These are phyloP conservation scores for Xylariomycetidae sp. DNA, from an alignment of 2,329 filamentous ascomycete species.

Conservation along the genomic window DNA sequence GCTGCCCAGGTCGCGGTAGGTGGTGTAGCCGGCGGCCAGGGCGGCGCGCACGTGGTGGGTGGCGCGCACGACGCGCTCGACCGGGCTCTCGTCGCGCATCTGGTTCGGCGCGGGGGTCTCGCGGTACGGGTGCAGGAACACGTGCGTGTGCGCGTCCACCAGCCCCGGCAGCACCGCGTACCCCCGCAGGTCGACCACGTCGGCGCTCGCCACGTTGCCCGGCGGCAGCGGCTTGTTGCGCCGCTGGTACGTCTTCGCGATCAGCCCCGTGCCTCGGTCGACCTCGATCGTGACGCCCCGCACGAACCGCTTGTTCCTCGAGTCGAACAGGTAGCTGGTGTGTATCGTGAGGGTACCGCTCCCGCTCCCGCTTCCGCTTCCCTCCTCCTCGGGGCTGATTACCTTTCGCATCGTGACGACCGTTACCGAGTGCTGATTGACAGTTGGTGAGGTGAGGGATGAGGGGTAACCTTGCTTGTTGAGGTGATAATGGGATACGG, in stretches of 20 bases:
- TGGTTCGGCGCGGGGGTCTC: conserved; percentile 32
- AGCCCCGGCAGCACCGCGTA: conserved; percentile 45
- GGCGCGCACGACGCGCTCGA: conserved; percentile 49
- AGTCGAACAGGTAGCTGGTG: conserved; percentile 22
- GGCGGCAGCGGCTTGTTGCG: conserved; percentile 7
- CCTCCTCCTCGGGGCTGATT: too few species aligned
- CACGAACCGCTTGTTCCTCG: conserved; percentile 17
- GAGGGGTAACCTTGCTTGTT: too few species aligned
- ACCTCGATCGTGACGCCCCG: conserved; percentile 15
- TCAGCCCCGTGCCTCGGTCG: conserved; percentile 18
- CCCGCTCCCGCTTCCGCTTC: too few species aligned
- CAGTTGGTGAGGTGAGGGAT: too few species aligned
- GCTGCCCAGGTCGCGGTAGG: conserved; percentile 50
- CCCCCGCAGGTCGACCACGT: conserved; percentile 45
- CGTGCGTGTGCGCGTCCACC: conserved; percentile 50
- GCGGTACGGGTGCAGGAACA: conserved; percentile 47
- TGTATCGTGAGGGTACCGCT: conserved; percentile 18
- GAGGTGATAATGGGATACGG: too few species aligned
- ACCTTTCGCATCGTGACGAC: too few species aligned
- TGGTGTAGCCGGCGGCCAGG: conserved; percentile 52
- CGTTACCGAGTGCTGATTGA: too few species aligned
- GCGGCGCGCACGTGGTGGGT: conserved; percentile 47
- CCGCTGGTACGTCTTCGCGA: conserved; percentile 14
- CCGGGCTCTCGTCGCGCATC: conserved; percentile 51
- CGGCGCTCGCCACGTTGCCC: conserved; percentile 6